Evolutionary conservation across 768 basidiomycete genomes (phyloP).

Genomic region (Asterophora lycoperdoides): DNA sequence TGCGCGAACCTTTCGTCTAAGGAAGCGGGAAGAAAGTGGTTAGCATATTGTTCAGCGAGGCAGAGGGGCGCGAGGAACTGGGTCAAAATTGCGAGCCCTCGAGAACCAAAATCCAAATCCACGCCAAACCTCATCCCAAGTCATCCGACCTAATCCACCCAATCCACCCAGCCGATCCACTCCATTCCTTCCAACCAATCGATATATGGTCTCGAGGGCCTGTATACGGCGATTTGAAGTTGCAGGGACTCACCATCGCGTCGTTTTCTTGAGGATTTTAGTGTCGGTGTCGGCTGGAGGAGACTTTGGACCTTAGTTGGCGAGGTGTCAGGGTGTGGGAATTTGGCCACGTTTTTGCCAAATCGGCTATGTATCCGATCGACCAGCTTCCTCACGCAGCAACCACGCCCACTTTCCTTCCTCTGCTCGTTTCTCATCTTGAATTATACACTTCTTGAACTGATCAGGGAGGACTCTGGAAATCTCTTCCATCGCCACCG

Average conservation of each 20-base stretch:
- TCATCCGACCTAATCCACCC: constrained; percentile 23
- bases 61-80: background rate
- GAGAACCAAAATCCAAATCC: constrained; percentile 20
- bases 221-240: constrained; percentile 11
- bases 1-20: constrained; percentile 81
- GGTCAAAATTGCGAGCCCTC: background rate
- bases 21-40: constrained; percentile 20
- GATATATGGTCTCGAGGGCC: constrained; percentile 10
- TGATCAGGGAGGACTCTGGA: too few species aligned
- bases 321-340: constrained; percentile 15
- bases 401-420: too few species aligned
- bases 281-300: constrained; percentile 20
- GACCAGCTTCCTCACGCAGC: background rate
- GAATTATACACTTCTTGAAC: background rate
- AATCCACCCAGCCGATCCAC: constrained; percentile 9
- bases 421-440: too few species aligned
- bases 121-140: constrained; percentile 8
- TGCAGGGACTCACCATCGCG: constrained; percentile 42
- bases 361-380: background rate
- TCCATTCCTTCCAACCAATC: constrained; percentile 19
- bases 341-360: constrained; percentile 13
- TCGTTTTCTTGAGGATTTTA: constrained; percentile 34
- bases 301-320: constrained; percentile 10
- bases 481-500: background rate
- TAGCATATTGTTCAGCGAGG: constrained; percentile 8